Evolutionary conservation across 176 grass and related monocot genomes (phyloP).

Genomic region (Elymus sibiricus): DNA sequence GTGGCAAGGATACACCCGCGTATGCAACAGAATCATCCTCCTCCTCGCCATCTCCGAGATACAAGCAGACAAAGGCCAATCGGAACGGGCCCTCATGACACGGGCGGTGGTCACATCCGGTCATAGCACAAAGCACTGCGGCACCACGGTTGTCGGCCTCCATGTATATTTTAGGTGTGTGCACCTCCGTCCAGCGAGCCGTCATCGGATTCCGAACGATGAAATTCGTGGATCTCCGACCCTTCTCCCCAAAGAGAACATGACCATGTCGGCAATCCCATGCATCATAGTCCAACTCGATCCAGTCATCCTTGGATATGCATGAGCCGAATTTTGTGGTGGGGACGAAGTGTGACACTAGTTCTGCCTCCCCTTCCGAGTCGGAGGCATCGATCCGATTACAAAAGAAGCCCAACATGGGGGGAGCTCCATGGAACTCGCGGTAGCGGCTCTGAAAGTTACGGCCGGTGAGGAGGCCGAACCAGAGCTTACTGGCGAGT

Average conservation of each 20-base stretch:
- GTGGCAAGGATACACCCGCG: no score
- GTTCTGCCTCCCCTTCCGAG: no score
- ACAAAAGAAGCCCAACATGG: background rate
- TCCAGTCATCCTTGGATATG: background rate
- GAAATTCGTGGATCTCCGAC: no score
- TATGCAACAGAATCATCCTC: no score
- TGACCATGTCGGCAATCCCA: slow-evolving; percentile 53
- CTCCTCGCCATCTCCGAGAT: no score
- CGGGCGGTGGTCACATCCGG: no score
- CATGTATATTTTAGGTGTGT: background rate
- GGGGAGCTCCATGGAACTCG: background rate
- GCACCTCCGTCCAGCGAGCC: background rate
- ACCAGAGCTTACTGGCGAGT: background rate
- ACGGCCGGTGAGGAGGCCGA: background rate
- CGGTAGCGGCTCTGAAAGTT: background rate
- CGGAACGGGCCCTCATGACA: no score
- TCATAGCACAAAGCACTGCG: no score
- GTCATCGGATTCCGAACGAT: background rate
- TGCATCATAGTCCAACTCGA: background rate
- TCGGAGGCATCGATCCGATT: no score
- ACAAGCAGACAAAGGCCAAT: no score
- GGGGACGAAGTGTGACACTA: background rate
- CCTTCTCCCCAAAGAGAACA: slow-evolving; percentile 45
- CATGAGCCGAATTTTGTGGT: background rate
- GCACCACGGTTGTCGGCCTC: background rate